Evolutionary conservation across 1,284 basidiomycete genomes (phyloP), one percentile per base, ranked within the genome.

Genomic region (Athelia sp.): DNA sequence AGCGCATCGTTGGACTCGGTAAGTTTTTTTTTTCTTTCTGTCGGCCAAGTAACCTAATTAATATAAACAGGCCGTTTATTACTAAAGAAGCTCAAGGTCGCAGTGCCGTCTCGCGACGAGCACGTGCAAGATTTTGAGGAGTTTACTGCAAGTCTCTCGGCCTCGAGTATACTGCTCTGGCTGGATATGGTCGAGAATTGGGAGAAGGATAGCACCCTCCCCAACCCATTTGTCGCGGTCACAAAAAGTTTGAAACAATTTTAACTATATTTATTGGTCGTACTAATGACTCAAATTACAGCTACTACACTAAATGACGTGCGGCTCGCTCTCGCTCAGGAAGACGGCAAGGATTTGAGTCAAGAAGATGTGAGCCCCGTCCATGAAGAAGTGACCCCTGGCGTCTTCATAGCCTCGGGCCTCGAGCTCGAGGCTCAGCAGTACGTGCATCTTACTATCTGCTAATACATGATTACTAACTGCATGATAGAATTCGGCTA

Each of bases 401-500:
- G 26, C 9, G 43, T 47, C 0, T 58, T 62, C 40, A 4, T 62
- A 2, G 43, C 47, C 10, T 29, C 52, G 2, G 58, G 58, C 6
- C 26, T 62, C 1, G 60, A 62, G 11, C 36, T 62, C 1, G 58
- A 61, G 36, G 53, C 52, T 3, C 50, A 56, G 21, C 55, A 56
- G 60, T 60, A 50, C 2, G 48, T 50, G 43, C n/a, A 11, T 6
- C 4, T n/a, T n/a, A 54, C 19, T 15, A 44, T 10, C 15, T 4
- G 15, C 18, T 26, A 10, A 4, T 9, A n/a, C 23, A 23, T n/a
- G 4, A n/a, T 4, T 26, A n/a, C 19, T 29, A 29, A 29, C 26
- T 13, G 6, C 13, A 29, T 29, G 6, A 6, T 29, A 44, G 43
- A 23, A 10, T 22, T 10, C 43, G 43, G 6, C 43, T 44, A 9